Percentiles rank a stretch among this genome's conserved stretches.
These are phyloP conservation scores for Blumeriella jaapii DNA, from an alignment of 2,329 filamentous ascomycete genomes.

Conservation along the genomic window DNA sequence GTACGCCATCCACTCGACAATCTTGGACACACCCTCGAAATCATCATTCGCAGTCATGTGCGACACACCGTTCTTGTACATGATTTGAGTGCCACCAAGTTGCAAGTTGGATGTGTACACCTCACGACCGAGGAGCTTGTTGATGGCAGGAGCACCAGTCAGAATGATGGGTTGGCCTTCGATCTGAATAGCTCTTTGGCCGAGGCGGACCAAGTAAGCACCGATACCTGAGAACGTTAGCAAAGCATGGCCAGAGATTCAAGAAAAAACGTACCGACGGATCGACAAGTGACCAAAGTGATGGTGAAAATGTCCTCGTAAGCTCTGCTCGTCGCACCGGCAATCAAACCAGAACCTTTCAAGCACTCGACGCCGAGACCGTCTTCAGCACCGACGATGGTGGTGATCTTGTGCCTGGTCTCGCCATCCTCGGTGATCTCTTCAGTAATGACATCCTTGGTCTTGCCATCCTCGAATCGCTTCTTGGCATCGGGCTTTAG, in stretches of 20 bases:
- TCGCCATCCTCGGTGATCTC: slow-evolving; percentile 77
- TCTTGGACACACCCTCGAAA: slow-evolving; percentile 95
- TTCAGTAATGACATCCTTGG: slow-evolving; percentile 76
- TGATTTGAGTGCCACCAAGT: slow-evolving; percentile 99
- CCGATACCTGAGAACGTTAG: slow-evolving; percentile 58
- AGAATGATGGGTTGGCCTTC: slow-evolving; percentile 98
- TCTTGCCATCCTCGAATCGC: slow-evolving; percentile 68
- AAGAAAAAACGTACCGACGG: slow-evolving; percentile 54
- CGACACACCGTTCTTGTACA: slow-evolving; percentile 99
- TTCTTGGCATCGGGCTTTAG: slow-evolving; percentile 77
- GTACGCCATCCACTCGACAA: slow-evolving; percentile 96
- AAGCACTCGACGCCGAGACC: slow-evolving; percentile 96
- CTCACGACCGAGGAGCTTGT: slow-evolving; percentile 95
- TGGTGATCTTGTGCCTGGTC: slow-evolving; percentile 85
- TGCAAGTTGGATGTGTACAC: slow-evolving; percentile 99
- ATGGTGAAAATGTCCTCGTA: slow-evolving; percentile 99
- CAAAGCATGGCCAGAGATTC: slow-evolving; percentile 10
- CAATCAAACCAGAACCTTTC: slow-evolving; percentile 93
- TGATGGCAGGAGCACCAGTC: slow-evolving; percentile 91
- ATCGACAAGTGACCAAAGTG: slow-evolving; percentile 93
- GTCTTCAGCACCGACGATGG: slow-evolving; percentile 85
- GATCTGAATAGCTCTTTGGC: slow-evolving; percentile 96
- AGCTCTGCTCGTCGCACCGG: slow-evolving; percentile 88
- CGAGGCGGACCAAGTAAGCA: slow-evolving; percentile 95
- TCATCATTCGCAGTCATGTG: slow-evolving; percentile 98